Percentiles rank a stretch among this genome's conserved stretches.
Conservation (phyloP, 345 rosid genomes). For the Pistacia integerrima region DNA sequence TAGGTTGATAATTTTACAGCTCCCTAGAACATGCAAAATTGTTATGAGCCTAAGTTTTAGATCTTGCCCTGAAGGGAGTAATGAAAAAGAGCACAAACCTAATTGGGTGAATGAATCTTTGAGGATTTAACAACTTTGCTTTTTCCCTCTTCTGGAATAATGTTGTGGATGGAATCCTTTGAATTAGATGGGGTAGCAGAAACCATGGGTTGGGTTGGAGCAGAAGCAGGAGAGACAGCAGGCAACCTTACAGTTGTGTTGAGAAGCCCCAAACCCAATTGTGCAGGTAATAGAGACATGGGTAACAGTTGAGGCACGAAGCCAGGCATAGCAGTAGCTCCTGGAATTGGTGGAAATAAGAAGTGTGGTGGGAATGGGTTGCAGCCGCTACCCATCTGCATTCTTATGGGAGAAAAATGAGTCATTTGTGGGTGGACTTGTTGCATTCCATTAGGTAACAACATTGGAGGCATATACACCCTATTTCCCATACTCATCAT, state of each 20-base stretch:
- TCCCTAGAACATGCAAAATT: no score
- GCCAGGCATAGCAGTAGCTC: conserved; percentile 24
- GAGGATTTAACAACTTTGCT: background rate
- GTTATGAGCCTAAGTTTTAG: no score
- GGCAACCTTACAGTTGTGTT: conserved; percentile 13
- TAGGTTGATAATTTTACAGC: no score
- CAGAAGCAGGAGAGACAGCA: conserved; percentile 11
- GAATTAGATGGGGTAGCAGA: conserved; percentile 23
- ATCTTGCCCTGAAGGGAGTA: background rate
- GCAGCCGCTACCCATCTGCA: conserved; percentile 37
- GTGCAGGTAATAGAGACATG: conserved; percentile 23
- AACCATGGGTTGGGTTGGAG: conserved; percentile 18
- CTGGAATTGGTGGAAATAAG: conserved; percentile 26
- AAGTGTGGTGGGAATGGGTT: conserved; percentile 22
- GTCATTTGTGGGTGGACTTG: conserved; percentile 33
- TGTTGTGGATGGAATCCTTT: conserved; percentile 19
- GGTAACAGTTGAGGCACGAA: conserved; percentile 23
- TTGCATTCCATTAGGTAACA: conserved; percentile 40
- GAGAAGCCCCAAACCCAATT: conserved; percentile 19
- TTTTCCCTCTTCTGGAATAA: background rate
- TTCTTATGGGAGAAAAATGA: conserved; percentile 34
- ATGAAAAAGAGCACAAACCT: conserved; percentile 11
- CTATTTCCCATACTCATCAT: conserved; percentile 59
- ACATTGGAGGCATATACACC: conserved; percentile 39
- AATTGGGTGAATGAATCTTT: background rate